A percentile compares a stretch with the other conserved stretches of the same genome.
Conservation (phyloP, 2,329 filamentous ascomycete genomes). For the Aspergillus bombycis region DNA sequence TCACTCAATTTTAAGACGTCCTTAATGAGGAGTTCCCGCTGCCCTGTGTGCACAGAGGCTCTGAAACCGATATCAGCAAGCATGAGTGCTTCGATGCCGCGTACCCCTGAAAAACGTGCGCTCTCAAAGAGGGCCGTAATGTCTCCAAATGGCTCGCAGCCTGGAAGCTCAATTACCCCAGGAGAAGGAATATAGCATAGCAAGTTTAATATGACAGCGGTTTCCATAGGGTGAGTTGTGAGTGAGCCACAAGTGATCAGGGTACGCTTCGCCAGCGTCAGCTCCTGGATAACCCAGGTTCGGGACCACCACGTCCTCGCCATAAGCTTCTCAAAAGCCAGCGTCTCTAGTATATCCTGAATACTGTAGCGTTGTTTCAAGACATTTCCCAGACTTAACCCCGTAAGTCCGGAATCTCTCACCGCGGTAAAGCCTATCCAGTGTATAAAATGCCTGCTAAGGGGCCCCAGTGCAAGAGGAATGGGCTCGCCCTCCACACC, state of each 20-base stretch:
- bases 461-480: background rate
- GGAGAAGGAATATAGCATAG: too few species aligned
- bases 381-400: too few species aligned
- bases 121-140: background rate
- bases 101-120: background rate
- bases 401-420: too few species aligned
- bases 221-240: too few species aligned
- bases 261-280: background rate
- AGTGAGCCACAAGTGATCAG: background rate
- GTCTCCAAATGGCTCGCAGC: too few species aligned
- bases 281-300: background rate
- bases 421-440: too few species aligned
- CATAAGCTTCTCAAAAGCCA: background rate
- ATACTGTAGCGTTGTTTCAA: too few species aligned
- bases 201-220: too few species aligned
- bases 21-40: background rate
- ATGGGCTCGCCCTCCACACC: background rate
- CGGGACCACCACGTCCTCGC: background rate
- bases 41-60: background rate
- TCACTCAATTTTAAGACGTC: fast-evolving
- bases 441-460: too few species aligned
- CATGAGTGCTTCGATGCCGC: background rate
- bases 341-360: background rate
- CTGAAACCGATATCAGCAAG: background rate
- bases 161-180: too few species aligned